Evolutionary conservation across 2,329 filamentous ascomycete genomes (phyloP).

Genomic region (Aspergillus arachidicola): DNA sequence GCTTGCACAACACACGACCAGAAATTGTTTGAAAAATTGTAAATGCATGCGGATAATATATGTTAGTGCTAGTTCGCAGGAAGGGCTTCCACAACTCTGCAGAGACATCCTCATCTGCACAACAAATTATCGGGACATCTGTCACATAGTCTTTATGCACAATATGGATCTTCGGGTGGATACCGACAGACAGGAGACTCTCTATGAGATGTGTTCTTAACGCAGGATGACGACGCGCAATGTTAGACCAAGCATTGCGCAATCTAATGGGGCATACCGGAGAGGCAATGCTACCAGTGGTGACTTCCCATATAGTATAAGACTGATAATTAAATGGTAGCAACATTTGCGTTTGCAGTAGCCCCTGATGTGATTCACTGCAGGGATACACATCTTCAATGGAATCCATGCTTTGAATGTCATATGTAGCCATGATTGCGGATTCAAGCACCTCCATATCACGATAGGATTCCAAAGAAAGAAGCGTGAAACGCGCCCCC

Average conservation of each 20-base stretch:
- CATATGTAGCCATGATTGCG: background rate
- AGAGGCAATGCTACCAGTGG: background rate
- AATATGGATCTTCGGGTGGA: background rate
- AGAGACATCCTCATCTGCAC: background rate
- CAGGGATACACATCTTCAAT: constrained; percentile 7
- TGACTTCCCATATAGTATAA: constrained; percentile 8
- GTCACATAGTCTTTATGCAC: background rate
- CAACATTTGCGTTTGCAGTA: background rate
- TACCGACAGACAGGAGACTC: background rate
- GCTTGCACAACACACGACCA: constrained; percentile 1
- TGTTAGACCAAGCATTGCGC: background rate
- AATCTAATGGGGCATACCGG: background rate
- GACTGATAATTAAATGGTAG: background rate
- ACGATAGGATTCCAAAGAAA: background rate
- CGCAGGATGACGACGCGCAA: background rate
- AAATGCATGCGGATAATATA: background rate
- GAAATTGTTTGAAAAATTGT: background rate
- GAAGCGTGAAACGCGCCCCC: background rate
- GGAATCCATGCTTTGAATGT: background rate
- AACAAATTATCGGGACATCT: background rate
- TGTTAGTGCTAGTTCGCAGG: background rate
- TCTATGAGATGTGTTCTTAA: background rate
- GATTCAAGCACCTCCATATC: background rate
- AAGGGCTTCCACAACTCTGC: background rate
- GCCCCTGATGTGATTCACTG: background rate